A percentile compares a stretch with the other conserved stretches of the same genome.
Evolutionary conservation across 306 rosid genomes (phyloP).

Genomic region (Luffa acutangula): DNA sequence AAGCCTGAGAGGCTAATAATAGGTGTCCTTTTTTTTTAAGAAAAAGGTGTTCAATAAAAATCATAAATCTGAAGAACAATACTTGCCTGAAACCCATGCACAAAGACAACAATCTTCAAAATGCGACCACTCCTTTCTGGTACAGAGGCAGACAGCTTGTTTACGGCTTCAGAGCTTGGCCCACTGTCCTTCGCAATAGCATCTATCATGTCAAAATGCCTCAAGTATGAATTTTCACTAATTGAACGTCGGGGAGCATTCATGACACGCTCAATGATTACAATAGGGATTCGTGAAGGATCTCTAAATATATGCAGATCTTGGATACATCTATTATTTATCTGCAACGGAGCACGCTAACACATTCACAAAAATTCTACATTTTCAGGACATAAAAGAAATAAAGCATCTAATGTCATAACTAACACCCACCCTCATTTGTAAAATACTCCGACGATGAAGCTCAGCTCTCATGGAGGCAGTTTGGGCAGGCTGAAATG

Average conservation of each 20-base stretch:
- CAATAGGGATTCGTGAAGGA: slow-evolving; percentile 63
- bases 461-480: slow-evolving; percentile 76
- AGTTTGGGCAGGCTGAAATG: slow-evolving; percentile 50
- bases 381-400: slow-evolving; percentile 8
- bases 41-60: not conserved
- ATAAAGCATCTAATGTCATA: slow-evolving; percentile 4
- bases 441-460: slow-evolving; percentile 76
- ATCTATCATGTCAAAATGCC: slow-evolving; percentile 32
- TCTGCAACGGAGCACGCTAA: slow-evolving; percentile 32
- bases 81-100: slow-evolving; percentile 98
- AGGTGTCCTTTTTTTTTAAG: too few species aligned
- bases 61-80: slow-evolving; percentile 3
- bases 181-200: slow-evolving; percentile 25
- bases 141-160: slow-evolving; percentile 22
- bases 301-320: slow-evolving; percentile 86
- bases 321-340: slow-evolving; percentile 75
- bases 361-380: not conserved
- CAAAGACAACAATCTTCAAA: slow-evolving; percentile 80
- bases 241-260: slow-evolving; percentile 61
- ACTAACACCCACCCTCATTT: slow-evolving; percentile 61
- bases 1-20: not conserved
- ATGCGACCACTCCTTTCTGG: slow-evolving; percentile 34
- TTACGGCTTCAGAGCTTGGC: slow-evolving; percentile 17
- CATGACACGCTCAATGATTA: slow-evolving; percentile 75
- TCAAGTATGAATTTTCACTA: slow-evolving; percentile 56